phyloP scores from a whole-genome alignment of 306 rosid species.

The Sphenostylis stenocarpa region DNA sequence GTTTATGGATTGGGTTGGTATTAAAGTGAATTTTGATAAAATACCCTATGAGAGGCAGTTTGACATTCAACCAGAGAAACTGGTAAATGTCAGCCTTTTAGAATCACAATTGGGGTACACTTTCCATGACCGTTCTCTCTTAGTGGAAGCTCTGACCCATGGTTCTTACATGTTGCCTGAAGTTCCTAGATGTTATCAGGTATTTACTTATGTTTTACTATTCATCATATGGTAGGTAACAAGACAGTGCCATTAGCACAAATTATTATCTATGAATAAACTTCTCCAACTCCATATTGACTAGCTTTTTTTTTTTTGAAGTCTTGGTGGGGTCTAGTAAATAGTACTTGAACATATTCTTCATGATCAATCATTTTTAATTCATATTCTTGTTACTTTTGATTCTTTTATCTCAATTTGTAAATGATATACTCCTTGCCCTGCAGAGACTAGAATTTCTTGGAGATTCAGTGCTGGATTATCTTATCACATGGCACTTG shows the following conservation, averaged over 20 bases:
- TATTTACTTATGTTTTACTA: constrained; percentile 20
- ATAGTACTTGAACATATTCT: not conserved
- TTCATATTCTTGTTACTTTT: not conserved
- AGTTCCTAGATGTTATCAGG: constrained; percentile 88
- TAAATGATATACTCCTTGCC: constrained; percentile 8
- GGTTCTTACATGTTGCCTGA: constrained; percentile 88
- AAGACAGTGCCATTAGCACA: not conserved
- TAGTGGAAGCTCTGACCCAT: constrained; percentile 86
- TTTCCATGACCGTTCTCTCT: constrained; percentile 55
- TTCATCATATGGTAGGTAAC: not conserved
- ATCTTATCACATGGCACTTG: constrained; percentile 56
- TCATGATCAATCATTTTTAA: not conserved
- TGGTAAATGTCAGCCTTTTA: constrained; percentile 47
- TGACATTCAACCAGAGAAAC: constrained; percentile 37
- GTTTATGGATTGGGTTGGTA: constrained; percentile 75
- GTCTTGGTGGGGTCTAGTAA: not conserved
- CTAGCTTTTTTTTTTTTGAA: not conserved
- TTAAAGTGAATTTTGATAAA: constrained; percentile 51
- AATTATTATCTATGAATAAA: not conserved
- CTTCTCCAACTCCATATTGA: not conserved
- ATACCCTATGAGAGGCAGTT: constrained; percentile 48
- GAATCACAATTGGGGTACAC: constrained; percentile 59
- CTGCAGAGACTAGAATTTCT: constrained; percentile 77
- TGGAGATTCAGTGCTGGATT: constrained; percentile 74
- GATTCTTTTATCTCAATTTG: not conserved